These are phyloP conservation scores for Dendrobium huoshanense DNA, from an alignment of 106 monocot species.

Conservation along the genomic window DNA sequence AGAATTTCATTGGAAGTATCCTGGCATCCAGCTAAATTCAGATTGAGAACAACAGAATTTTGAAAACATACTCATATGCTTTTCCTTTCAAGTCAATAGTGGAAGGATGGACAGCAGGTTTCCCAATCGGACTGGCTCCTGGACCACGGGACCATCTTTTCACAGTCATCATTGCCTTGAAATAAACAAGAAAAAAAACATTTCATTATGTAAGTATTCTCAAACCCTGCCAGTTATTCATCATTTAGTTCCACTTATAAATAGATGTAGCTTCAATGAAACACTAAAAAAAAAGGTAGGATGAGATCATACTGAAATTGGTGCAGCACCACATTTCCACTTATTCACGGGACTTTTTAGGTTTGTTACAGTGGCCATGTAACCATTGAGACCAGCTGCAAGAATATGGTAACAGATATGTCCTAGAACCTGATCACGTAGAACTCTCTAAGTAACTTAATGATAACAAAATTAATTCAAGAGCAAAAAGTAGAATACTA, in stretches of 20 bases:
- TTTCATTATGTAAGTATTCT: not conserved
- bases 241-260: not conserved
- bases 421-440: slow-evolving; percentile 34
- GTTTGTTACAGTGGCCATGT: slow-evolving; percentile 62
- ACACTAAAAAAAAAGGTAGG: not conserved
- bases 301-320: slow-evolving; percentile 30
- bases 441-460: not conserved
- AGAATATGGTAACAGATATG: slow-evolving; percentile 49
- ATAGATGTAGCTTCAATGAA: not conserved
- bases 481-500: not conserved
- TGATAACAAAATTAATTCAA: not conserved
- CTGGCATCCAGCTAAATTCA: not conserved
- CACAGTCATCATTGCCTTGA: slow-evolving; percentile 74
- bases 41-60: not conserved
- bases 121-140: slow-evolving; percentile 47
- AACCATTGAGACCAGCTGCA: slow-evolving; percentile 59
- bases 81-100: slow-evolving; percentile 66
- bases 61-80: slow-evolving; percentile 49
- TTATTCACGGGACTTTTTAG: slow-evolving; percentile 48
- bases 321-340: slow-evolving; percentile 64
- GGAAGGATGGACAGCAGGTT: slow-evolving; percentile 65
- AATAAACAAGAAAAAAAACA: slow-evolving; percentile 1
- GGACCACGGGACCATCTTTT: slow-evolving; percentile 48
- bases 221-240: not conserved
- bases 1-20: not conserved